Evolutionary conservation across 2,329 filamentous ascomycete species (phyloP), one percentile per base, ranked within the genome.

Genomic region (Ophiostoma ulmi): DNA sequence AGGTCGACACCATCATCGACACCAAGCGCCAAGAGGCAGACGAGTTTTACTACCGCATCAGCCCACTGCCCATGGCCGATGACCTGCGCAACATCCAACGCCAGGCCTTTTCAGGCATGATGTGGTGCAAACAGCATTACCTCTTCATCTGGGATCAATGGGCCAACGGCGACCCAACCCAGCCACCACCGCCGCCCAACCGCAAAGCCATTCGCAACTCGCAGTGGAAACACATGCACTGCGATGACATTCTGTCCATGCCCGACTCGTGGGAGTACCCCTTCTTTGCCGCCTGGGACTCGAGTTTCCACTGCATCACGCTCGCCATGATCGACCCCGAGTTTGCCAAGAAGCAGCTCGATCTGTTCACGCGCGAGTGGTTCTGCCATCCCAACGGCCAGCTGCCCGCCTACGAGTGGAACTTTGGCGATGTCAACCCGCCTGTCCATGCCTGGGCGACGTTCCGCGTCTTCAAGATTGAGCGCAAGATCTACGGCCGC

Each of bases 211-310:
- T 98, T 71, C 89, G 94, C 72, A 98, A 98, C 78, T 83, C 87
- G 52, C 88, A 96, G 73, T 98, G 95, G 95, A 96, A 91, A 77
- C 94, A 98, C 79, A 89, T 98, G 85, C 87, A 97, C 79, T 88
- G 97, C 75, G 95, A 98, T 75, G 94, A 98, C 78, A 93, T 98
- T 73, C 80, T 98, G 44, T 97, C 94, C 0, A 97, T 98, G 94
- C 95, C 94, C 0, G 94, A 98, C 79, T 97, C 94, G 0, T 98
- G 94, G 94, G 94, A 98, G 77, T 98, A 98, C 76, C 94, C 94
- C 0, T 98, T 97, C 83, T 97, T 97, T 79, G 94, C 94, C 26
- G 94, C 94, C 4, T 98, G 94, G 94, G 94, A 98, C 79, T 94
- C 91, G 70, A 94, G 94, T 5, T 98, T 98, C 80, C 95, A 98